A percentile compares a stretch with the other conserved stretches of the same genome.
Evolutionary conservation across 345 rosid species (phyloP).

Genomic region (Corchorus olitorius): DNA sequence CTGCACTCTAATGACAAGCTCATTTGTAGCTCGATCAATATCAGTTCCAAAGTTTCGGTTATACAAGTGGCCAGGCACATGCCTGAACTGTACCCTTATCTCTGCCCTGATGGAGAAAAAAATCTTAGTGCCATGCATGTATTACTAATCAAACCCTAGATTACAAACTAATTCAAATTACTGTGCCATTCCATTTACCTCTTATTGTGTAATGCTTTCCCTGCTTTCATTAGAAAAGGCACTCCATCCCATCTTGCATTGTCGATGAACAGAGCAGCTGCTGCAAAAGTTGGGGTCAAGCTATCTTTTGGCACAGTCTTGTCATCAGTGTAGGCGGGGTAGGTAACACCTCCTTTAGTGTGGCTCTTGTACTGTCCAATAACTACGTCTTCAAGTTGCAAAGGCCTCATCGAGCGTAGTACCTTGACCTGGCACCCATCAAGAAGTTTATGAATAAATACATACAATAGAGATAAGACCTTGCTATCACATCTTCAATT

Average conservation of each 20-base stretch:
- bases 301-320: slow-evolving; percentile 88
- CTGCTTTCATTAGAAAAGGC: slow-evolving; percentile 97
- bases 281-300: slow-evolving; percentile 95
- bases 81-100: slow-evolving; percentile 97
- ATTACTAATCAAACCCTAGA: slow-evolving; percentile 4
- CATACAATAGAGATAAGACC: neutral
- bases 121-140: slow-evolving; percentile 10
- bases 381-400: slow-evolving; percentile 75
- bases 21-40: slow-evolving; percentile 88
- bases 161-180: neutral
- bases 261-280: slow-evolving; percentile 96
- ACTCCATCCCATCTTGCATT: slow-evolving; percentile 99
- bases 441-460: slow-evolving; percentile 17
- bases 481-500: neutral
- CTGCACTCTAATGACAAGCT: slow-evolving; percentile 93
- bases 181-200: slow-evolving; percentile 41
- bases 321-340: slow-evolving; percentile 89
- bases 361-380: slow-evolving; percentile 97
- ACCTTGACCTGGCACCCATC: slow-evolving; percentile 79
- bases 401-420: slow-evolving; percentile 90
- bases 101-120: slow-evolving; percentile 63
- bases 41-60: slow-evolving; percentile 75
- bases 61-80: slow-evolving; percentile 96
- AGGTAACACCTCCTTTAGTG: slow-evolving; percentile 71
- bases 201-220: slow-evolving; percentile 86